phyloP scores from a whole-genome alignment of 2,329 filamentous ascomycete genomes.

The Thelonectria discophora region DNA sequence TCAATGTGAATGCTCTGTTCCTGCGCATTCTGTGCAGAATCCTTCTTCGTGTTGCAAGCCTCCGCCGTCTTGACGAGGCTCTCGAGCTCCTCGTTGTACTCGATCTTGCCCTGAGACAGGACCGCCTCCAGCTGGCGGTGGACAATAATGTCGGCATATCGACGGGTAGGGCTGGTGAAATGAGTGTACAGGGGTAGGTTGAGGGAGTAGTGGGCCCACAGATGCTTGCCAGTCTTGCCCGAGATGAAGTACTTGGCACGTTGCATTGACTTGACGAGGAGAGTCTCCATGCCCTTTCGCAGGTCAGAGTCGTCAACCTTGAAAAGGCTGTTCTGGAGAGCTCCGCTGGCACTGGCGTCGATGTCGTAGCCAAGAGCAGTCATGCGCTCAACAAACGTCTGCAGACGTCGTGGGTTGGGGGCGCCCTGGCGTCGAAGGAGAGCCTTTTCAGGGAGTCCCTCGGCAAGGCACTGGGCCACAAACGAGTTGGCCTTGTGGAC shows the following conservation, averaged over 20 bases:
- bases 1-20: slow-evolving; percentile 99
- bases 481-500: slow-evolving; percentile 92
- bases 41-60: slow-evolving; percentile 98
- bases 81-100: slow-evolving; percentile 91
- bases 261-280: slow-evolving; percentile 94
- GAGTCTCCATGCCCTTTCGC: slow-evolving; percentile 97
- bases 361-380: slow-evolving; percentile 88
- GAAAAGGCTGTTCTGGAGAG: slow-evolving; percentile 94
- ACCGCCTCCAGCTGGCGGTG: slow-evolving; percentile 93
- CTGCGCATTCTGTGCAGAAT: slow-evolving; percentile 95
- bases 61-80: slow-evolving; percentile 90
- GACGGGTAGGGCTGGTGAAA: slow-evolving; percentile 93
- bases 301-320: slow-evolving; percentile 88
- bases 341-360: slow-evolving; percentile 87
- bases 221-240: slow-evolving; percentile 78
- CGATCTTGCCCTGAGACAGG: slow-evolving; percentile 80
- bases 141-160: slow-evolving; percentile 94
- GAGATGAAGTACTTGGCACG: slow-evolving; percentile 94
- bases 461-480: slow-evolving; percentile 83
- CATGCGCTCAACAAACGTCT: slow-evolving; percentile 94
- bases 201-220: slow-evolving; percentile 88
- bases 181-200: slow-evolving; percentile 96
- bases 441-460: slow-evolving; percentile 88
- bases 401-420: slow-evolving; percentile 87
- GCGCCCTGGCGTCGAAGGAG: slow-evolving; percentile 86